Percentiles rank a stretch among this genome's conserved stretches.
phyloP scores from a whole-genome alignment of 2,329 filamentous ascomycete genomes.

The Colletotrichum neosansevieriae region DNA sequence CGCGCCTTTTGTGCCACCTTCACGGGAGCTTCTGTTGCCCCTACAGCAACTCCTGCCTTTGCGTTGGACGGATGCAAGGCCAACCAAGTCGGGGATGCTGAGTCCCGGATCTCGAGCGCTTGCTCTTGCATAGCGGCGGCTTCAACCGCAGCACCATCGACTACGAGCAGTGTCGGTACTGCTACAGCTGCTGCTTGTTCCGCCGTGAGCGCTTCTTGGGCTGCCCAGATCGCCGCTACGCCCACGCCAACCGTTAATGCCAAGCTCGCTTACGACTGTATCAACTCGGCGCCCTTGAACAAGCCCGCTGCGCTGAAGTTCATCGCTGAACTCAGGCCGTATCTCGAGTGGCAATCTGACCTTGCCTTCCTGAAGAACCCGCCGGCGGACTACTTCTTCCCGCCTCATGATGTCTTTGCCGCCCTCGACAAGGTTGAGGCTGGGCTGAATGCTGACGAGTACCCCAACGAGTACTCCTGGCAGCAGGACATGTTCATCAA shows the following conservation, averaged over 20 bases:
- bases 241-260: constrained; percentile 46
- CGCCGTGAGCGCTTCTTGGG: constrained; percentile 12
- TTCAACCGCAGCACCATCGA: constrained; percentile 5
- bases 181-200: constrained; percentile 4
- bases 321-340: constrained; percentile 53
- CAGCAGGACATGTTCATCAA: constrained; percentile 53
- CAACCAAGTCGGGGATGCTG: constrained; percentile 1
- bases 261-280: constrained; percentile 51
- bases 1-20: constrained; percentile 46
- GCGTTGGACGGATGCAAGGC: constrained; percentile 5
- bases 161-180: background rate
- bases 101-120: constrained; percentile 10
- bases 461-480: constrained; percentile 55
- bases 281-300: constrained; percentile 53
- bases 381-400: constrained; percentile 61
- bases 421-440: constrained; percentile 49
- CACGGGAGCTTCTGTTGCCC: background rate
- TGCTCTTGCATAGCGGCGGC: constrained; percentile 18
- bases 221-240: background rate
- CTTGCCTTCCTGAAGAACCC: constrained; percentile 62
- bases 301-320: constrained; percentile 49
- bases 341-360: constrained; percentile 61
- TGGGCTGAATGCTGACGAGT: constrained; percentile 49
- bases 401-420: constrained; percentile 53
- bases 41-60: background rate